A percentile compares a stretch with the other conserved stretches of the same genome.
Evolutionary conservation across 2,329 filamentous ascomycete species (phyloP).

Genomic region (Claviceps sorghi): DNA sequence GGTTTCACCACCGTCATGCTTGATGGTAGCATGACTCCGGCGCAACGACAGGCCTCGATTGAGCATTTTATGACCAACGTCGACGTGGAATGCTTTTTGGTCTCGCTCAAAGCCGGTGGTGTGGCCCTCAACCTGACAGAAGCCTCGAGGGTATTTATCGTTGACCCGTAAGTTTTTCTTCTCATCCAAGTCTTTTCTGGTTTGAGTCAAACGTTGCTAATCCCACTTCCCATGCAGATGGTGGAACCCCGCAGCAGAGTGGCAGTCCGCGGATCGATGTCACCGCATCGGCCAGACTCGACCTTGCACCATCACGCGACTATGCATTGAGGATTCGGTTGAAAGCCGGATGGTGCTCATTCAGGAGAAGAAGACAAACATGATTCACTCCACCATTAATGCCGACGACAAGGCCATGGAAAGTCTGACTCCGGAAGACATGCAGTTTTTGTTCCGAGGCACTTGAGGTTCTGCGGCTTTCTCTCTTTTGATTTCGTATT

Average conservation of each 20-base stretch:
- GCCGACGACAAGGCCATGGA: constrained; percentile 83
- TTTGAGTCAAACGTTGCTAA: constrained; percentile 11
- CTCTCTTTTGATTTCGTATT: neutral
- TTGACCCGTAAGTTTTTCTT: constrained; percentile 62
- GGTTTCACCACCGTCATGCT: constrained; percentile 98
- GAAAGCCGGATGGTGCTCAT: constrained; percentile 90
- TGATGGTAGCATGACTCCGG: constrained; percentile 91
- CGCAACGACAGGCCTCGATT: constrained; percentile 83
- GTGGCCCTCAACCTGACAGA: constrained; percentile 93
- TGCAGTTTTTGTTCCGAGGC: constrained; percentile 92
- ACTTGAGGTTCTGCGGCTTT: constrained; percentile 1
- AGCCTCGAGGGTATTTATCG: constrained; percentile 85
- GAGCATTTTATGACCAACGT: constrained; percentile 94
- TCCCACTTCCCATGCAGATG: constrained; percentile 35
- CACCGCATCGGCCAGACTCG: constrained; percentile 93
- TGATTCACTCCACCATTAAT: constrained; percentile 96
- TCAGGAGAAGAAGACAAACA: constrained; percentile 96
- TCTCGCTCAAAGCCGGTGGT: constrained; percentile 89
- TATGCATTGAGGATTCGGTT: constrained; percentile 94
- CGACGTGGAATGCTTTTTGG: constrained; percentile 88
- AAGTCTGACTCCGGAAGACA: constrained; percentile 75
- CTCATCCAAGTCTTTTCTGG: neutral
- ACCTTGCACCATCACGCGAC: constrained; percentile 82
- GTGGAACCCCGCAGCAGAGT: constrained; percentile 99
- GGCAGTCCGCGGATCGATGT: constrained; percentile 88